Base-by-base conservation (phyloP, 805 yeast species). In the Candida xyloterini region DNA sequence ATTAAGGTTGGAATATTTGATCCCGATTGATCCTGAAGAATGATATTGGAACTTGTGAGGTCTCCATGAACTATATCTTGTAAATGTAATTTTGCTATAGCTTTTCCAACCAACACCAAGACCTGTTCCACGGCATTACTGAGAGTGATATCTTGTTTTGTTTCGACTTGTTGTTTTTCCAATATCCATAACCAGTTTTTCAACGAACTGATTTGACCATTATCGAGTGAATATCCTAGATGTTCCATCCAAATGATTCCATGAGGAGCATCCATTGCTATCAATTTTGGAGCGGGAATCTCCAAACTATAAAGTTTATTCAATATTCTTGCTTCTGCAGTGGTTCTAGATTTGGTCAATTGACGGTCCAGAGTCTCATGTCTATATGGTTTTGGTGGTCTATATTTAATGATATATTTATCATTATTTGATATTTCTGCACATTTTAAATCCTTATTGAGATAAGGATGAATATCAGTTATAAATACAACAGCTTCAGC, bases 201-300 rank as follows among this genome's bases (percentile, higher is more conserved):
- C 50, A 85, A 65, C 4, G 84, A 79, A 46, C 87, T 79, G 16
- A 74, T 67, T 5, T 61, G 53, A 0, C 79, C 81, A 50, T 77
- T 63, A 4, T 71, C 67, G 15, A 83, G 54, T 8, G 56, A 53
- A 22, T 74, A 78, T 1, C 91, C 90, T 7, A 91, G 59, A 46
- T 66, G 71, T 51, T 87, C 95, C 91, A 91, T 85, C 93, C 95
- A 89, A 18, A 93, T 78, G 32, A 85, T 65, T 1, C 98, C 99
- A 46, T 78, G 76, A 28, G 71, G 62, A 3, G 81, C 76, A 64
- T 93, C 97, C n/a, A 81, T 73, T 35, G 81, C 81, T n/a, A 84
- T 64, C 32, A 93, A 59, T 42, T 70, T 62, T 0, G 99, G 99
- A 1, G 84, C 86, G 8, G 69, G 67, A 13, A 93, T 71, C 0